Percentiles rank a stretch among this genome's conserved stretches.
Evolutionary conservation across 1,284 basidiomycete species (phyloP).

Genomic region (Fomes fomentarius): DNA sequence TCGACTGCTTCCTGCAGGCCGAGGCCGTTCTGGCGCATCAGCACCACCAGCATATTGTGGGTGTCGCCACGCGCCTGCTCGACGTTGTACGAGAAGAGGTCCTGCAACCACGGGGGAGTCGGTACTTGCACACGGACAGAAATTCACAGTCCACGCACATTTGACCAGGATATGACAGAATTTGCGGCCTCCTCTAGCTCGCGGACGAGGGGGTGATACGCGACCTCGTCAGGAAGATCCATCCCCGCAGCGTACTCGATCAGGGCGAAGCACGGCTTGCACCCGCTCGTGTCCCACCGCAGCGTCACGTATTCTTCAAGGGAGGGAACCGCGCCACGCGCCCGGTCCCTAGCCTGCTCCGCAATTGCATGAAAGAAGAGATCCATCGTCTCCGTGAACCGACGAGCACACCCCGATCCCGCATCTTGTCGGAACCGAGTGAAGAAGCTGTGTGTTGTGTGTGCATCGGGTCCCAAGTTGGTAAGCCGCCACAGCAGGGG

Average conservation of each 20-base stretch:
- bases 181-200: slow-evolving; percentile 33
- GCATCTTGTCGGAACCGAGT: slow-evolving; percentile 18
- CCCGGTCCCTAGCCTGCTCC: slow-evolving; percentile 28
- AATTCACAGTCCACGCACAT: slow-evolving; percentile 15
- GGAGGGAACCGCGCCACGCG: slow-evolving; percentile 26
- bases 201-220: slow-evolving; percentile 32
- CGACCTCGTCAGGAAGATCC: slow-evolving; percentile 35
- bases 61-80: slow-evolving; percentile 39
- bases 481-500: not conserved
- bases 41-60: slow-evolving; percentile 35
- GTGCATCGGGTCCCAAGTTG: not conserved
- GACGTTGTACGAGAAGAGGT: slow-evolving; percentile 41
- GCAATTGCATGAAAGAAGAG: slow-evolving; percentile 33
- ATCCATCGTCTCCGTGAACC: slow-evolving; percentile 34
- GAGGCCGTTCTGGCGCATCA: slow-evolving; percentile 30
- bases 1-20: slow-evolving; percentile 34
- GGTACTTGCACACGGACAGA: not conserved
- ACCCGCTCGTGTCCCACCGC: slow-evolving; percentile 35
- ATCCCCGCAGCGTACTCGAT: slow-evolving; percentile 36
- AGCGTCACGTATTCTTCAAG: slow-evolving; percentile 35
- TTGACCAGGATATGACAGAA: slow-evolving; percentile 36
- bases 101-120: slow-evolving; percentile 19
- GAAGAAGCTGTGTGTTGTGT: slow-evolving; percentile 12
- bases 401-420: slow-evolving; percentile 18
- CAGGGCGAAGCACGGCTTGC: slow-evolving; percentile 36